Evolutionary conservation across 441 rosid genomes (phyloP).

Genomic region (Gossypium schwendimanii): DNA sequence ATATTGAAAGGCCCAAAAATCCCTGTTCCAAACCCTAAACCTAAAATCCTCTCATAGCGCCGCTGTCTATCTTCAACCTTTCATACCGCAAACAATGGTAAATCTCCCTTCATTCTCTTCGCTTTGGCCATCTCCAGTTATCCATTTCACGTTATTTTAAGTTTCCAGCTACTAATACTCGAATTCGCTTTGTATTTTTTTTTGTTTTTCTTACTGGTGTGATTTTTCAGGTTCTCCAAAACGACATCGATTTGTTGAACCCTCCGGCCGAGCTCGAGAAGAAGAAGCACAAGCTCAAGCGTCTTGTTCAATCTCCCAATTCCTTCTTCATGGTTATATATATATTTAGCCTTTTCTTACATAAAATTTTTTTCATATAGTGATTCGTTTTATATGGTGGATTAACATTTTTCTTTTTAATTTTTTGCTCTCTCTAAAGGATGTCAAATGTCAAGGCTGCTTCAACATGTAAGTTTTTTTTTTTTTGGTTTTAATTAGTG

Average conservation of each 20-base stretch:
- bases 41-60: background rate
- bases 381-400: background rate
- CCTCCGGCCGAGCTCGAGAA: slow-evolving; percentile 13
- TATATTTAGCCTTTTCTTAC: background rate
- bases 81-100: background rate
- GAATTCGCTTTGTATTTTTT: background rate
- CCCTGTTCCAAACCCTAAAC: background rate
- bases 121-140: background rate
- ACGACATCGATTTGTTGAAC: slow-evolving; percentile 12
- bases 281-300: slow-evolving; percentile 17
- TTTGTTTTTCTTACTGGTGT: background rate
- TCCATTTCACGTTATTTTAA: background rate
- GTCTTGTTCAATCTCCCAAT: slow-evolving; percentile 40
- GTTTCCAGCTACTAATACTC: background rate
- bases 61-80: background rate
- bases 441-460: slow-evolving; percentile 8
- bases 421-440: background rate
- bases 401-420: background rate
- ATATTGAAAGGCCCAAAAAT: background rate
- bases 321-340: slow-evolving; percentile 30
- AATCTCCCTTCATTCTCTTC: background rate
- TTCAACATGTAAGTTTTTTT: background rate
- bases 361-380: background rate
- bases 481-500: background rate
- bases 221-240: slow-evolving; percentile 10